Base-by-base conservation (phyloP, 495 filamentous ascomycete genomes). In the Aspergillus hancockii region DNA sequence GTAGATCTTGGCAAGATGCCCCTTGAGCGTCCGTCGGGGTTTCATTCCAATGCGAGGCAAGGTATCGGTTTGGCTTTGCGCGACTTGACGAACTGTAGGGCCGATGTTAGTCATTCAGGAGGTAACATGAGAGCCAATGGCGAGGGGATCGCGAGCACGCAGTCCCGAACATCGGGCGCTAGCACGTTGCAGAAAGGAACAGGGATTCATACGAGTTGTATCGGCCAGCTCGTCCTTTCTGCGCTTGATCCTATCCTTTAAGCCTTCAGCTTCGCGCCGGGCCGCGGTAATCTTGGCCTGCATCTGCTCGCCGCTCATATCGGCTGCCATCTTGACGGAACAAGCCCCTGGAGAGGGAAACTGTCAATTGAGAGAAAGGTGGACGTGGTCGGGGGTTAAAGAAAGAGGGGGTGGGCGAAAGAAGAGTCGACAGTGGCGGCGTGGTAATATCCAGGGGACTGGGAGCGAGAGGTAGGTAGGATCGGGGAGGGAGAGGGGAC, bases 191-290 rank as follows among this genome's bases (percentile, higher is more conserved):
- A 49, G 40, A 36, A 49, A 47, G 45, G 47, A 38, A 54, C 31
- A 57, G 66, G 57, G 59, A 52, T 50, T 87, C 93, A 85, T 84
- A 98, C 94, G 87, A 66, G 93, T 93, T 61, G 92, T 93, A 77
- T 98, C 94, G 68, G 93, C 95, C 64, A 98, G 83, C 76, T 98
- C 94, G 85, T 98, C 94, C 88, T 97, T 98, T 84, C 94, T 94
- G 79, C 92, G 86, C 88, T 95, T 98, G 84, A 98, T 98, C 78
- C 90, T 88, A 74, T 98, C 94, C 84, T 98, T 98, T 63, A 98
- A 80, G 40, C 89, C 92, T 81, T 98, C 94, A 63, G 94, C 94
- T 82, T 98, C 94, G 81, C 94, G 91, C 80, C 94, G 86, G 70
- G 94, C 94, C 64, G 93, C 89, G 72, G 95, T 92, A 71, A 98